Evolutionary conservation across 768 basidiomycete genomes (phyloP).

Genomic region (Melanogaster broomeanus): DNA sequence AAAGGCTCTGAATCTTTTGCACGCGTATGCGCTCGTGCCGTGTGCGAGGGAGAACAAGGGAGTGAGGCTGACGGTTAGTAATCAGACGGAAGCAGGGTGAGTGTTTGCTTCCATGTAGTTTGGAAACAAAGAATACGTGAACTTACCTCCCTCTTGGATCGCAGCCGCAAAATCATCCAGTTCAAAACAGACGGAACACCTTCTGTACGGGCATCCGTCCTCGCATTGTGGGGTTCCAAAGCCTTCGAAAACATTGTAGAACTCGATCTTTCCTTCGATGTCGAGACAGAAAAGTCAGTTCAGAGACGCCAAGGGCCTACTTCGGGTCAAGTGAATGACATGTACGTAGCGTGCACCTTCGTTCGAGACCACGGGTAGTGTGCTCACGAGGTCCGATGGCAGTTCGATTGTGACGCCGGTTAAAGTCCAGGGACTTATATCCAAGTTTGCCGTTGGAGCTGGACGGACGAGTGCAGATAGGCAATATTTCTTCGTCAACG

Average conservation of each 20-base stretch:
- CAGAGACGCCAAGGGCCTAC: slow-evolving; percentile 16
- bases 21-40: slow-evolving; percentile 88
- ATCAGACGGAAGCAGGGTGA: slow-evolving; percentile 70
- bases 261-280: slow-evolving; percentile 67
- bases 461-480: slow-evolving; percentile 81
- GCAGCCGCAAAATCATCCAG: slow-evolving; percentile 64
- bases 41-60: slow-evolving; percentile 58
- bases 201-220: slow-evolving; percentile 62
- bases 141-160: slow-evolving; percentile 1
- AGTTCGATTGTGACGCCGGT: slow-evolving; percentile 41
- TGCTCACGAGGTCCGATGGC: neutral
- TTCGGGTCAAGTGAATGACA: slow-evolving; percentile 15
- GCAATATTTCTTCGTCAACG: slow-evolving; percentile 93
- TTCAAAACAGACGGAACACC: slow-evolving; percentile 72
- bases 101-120: slow-evolving; percentile 20
- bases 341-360: slow-evolving; percentile 13
- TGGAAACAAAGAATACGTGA: neutral
- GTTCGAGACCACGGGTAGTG: neutral
- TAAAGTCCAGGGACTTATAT: slow-evolving; percentile 75
- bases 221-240: slow-evolving; percentile 84
- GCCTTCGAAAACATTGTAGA: slow-evolving; percentile 73
- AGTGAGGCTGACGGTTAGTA: slow-evolving; percentile 74
- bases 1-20: slow-evolving; percentile 79
- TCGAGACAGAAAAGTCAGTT: slow-evolving; percentile 58
- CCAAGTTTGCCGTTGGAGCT: slow-evolving; percentile 73